These are phyloP conservation scores for Bonia amplexicaulis DNA, from an alignment of 176 grass and related monocot genomes.

Conservation along the genomic window DNA sequence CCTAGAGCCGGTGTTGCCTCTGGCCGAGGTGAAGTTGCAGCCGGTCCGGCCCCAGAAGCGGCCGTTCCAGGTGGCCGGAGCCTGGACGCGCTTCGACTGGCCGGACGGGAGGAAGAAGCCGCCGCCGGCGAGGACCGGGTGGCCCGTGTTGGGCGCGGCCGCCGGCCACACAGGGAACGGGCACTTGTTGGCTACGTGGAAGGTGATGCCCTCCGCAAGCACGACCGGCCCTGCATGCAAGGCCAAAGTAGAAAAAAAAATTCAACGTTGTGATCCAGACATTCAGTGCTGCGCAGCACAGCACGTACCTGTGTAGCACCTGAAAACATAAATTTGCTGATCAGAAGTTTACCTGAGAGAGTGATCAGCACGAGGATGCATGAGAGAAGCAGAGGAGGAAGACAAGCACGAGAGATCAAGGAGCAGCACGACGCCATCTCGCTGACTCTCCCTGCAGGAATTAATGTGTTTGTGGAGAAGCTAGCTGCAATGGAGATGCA, in stretches of 20 bases:
- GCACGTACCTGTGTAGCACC: too few relatives aligned
- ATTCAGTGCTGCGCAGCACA: too few relatives aligned
- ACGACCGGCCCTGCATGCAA: not conserved
- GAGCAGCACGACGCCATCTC: not conserved
- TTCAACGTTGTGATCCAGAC: too few relatives aligned
- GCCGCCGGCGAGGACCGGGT: slow-evolving; percentile 56
- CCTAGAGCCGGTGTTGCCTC: not conserved
- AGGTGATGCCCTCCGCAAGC: slow-evolving; percentile 19
- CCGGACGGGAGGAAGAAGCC: slow-evolving; percentile 67
- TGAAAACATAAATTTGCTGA: too few relatives aligned
- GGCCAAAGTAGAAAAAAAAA: too few relatives aligned
- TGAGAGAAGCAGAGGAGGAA: not conserved
- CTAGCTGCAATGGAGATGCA: not conserved
- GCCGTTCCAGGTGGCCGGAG: slow-evolving; percentile 70
- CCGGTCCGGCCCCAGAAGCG: slow-evolving; percentile 78
- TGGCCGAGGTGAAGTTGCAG: slow-evolving; percentile 44
- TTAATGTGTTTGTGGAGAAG: not conserved
- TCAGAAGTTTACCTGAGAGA: not conserved
- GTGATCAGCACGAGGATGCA: not conserved
- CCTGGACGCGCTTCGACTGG: slow-evolving; percentile 39
- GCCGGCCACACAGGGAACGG: slow-evolving; percentile 83
- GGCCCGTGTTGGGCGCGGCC: slow-evolving; percentile 61
- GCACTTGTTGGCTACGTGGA: slow-evolving; percentile 69
- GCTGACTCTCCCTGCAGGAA: not conserved
- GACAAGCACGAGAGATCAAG: not conserved